A percentile compares a stretch with the other conserved stretches of the same genome.
These are phyloP conservation scores for Eleusine indica DNA, from an alignment of 176 grass and related monocot species.

Conservation along the genomic window DNA sequence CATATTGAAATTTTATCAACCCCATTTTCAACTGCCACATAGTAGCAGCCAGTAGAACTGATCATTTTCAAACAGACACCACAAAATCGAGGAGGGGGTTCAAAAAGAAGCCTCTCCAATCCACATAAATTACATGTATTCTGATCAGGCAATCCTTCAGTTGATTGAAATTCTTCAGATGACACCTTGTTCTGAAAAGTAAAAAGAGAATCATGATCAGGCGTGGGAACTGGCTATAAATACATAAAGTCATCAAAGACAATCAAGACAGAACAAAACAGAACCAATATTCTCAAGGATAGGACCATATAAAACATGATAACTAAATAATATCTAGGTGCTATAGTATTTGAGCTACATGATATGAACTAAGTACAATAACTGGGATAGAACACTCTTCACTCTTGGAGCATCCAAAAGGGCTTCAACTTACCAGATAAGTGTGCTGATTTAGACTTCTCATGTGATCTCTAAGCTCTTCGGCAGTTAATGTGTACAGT, in stretches of 20 bases:
- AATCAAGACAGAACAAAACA: constrained; percentile 24
- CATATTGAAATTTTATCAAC: constrained; percentile 71
- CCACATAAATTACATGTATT: constrained; percentile 85
- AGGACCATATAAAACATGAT: neutral
- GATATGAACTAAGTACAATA: constrained; percentile 13
- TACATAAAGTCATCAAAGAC: constrained; percentile 26
- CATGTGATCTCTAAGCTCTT: constrained; percentile 74
- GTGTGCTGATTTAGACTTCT: constrained; percentile 64
- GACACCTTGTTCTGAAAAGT: constrained; percentile 55
- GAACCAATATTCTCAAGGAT: constrained; percentile 21
- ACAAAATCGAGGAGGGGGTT: constrained; percentile 74
- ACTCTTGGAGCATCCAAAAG: neutral
- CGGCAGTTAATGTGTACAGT: constrained; percentile 74
- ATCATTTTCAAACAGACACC: constrained; percentile 77
- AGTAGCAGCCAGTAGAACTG: constrained; percentile 76
- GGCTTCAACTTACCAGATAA: constrained; percentile 50
- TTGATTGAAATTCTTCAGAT: constrained; percentile 34
- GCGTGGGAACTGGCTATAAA: constrained; percentile 26
- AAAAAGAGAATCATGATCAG: constrained; percentile 10
- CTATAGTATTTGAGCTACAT: constrained; percentile 1
- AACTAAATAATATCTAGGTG: constrained; percentile 10
- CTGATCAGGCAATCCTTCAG: constrained; percentile 64
- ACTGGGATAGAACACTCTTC: constrained; percentile 13
- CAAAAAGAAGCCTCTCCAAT: constrained; percentile 83
- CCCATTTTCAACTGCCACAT: constrained; percentile 60